These are phyloP conservation scores for Marasmius oreades DNA, from an alignment of 1,284 basidiomycete genomes.

Conservation along the genomic window DNA sequence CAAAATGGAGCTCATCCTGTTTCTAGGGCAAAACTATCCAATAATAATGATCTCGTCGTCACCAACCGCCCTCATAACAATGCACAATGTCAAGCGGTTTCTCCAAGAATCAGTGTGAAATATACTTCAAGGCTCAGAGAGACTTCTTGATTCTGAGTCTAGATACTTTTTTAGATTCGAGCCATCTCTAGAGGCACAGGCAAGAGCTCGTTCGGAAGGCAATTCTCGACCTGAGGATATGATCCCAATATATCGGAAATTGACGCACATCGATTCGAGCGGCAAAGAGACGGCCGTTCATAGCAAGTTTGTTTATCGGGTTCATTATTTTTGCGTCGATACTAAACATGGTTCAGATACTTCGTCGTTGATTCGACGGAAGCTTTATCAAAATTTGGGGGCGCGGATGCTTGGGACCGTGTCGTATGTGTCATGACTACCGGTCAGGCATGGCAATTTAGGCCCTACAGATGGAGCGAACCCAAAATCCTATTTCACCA, in stretches of 20 bases:
- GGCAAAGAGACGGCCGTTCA: constrained; percentile 40
- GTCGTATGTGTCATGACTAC: constrained; percentile 98
- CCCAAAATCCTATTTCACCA: constrained; percentile 91
- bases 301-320: constrained; percentile 31
- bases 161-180: constrained; percentile 57
- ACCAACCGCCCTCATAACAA: constrained; percentile 91
- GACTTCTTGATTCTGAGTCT: not conserved
- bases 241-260: constrained; percentile 77
- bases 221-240: constrained; percentile 81
- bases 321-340: not conserved
- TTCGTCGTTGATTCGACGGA: constrained; percentile 92
- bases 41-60: constrained; percentile 98
- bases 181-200: constrained; percentile 71
- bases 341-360: constrained; percentile 33
- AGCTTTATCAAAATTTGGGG: constrained; percentile 81
- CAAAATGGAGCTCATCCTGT: not conserved
- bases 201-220: constrained; percentile 64
- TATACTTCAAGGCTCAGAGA: constrained; percentile 8
- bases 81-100: constrained; percentile 96
- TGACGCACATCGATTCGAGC: constrained; percentile 56
- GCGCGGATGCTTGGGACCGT: constrained; percentile 89
- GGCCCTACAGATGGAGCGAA: constrained; percentile 94
- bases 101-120: constrained; percentile 85
- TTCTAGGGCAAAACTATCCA: constrained; percentile 69
- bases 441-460: constrained; percentile 97